Evolutionary conservation across 2,329 filamentous ascomycete species (phyloP).

Genomic region (Penicillium sp.): DNA sequence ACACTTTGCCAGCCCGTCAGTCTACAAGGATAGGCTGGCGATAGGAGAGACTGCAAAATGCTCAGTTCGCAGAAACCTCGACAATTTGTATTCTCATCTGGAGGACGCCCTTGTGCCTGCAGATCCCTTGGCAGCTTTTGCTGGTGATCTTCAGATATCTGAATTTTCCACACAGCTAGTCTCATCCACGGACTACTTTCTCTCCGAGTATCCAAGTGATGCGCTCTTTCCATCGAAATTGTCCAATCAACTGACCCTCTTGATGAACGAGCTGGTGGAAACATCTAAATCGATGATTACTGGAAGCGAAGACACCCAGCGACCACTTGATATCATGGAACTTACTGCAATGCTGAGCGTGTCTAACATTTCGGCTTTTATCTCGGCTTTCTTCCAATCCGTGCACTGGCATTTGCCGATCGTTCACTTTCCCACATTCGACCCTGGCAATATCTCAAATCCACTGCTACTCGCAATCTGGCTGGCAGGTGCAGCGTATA

Average conservation of each 20-base stretch:
- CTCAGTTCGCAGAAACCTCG: conserved; percentile 30
- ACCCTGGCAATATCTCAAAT: conserved; percentile 29
- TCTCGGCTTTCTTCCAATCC: conserved; percentile 34
- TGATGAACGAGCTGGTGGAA: conserved; percentile 30
- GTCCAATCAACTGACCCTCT: conserved; percentile 27
- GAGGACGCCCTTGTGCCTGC: conserved; percentile 29
- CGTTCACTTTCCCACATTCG: conserved; percentile 35
- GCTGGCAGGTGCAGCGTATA: conserved; percentile 30
- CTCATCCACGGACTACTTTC: conserved; percentile 15
- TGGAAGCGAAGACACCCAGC: neutral
- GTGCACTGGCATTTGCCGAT: conserved; percentile 36
- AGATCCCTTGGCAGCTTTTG: conserved; percentile 18
- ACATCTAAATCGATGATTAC: conserved; percentile 31
- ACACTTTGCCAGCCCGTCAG: conserved; percentile 31
- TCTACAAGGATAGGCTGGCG: conserved; percentile 31
- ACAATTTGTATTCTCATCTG: conserved; percentile 28
- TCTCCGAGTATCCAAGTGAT: conserved; percentile 18
- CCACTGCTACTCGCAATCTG: conserved; percentile 31
- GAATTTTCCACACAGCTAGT: conserved; percentile 17
- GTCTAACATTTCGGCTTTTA: conserved; percentile 30
- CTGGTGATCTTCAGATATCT: conserved; percentile 10
- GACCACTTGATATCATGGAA: conserved; percentile 18
- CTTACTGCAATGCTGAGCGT: conserved; percentile 26
- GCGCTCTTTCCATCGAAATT: conserved; percentile 23
- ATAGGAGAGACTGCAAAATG: conserved; percentile 34